A percentile compares a stretch with the other conserved stretches of the same genome.
Evolutionary conservation across 768 basidiomycete genomes (phyloP).

Genomic region (Pisolithus albus): DNA sequence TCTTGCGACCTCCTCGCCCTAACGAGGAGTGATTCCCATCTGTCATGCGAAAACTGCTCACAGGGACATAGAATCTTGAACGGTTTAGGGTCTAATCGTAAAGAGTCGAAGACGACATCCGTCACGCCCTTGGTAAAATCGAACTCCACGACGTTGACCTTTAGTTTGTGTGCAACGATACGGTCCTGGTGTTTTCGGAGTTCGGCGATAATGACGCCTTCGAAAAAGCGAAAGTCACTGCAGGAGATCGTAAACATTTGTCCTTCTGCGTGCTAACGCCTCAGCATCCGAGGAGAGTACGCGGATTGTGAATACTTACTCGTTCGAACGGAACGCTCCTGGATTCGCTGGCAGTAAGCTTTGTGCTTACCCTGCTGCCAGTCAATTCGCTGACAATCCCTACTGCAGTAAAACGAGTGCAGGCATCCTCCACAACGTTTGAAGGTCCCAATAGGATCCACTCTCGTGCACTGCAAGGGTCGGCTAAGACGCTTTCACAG

Average conservation of each 20-base stretch:
- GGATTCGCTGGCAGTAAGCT: slow-evolving; percentile 18
- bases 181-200: slow-evolving; percentile 13
- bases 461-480: slow-evolving; percentile 17
- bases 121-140: slow-evolving; percentile 13
- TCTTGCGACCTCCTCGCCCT: slow-evolving; percentile 7
- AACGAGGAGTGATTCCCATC: slow-evolving; percentile 20
- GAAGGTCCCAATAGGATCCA: slow-evolving; percentile 10
- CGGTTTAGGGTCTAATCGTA: slow-evolving; percentile 15
- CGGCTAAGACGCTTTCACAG: not conserved
- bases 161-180: slow-evolving; percentile 9
- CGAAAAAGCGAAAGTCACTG: slow-evolving; percentile 24
- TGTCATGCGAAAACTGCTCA: slow-evolving; percentile 16
- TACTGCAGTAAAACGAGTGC: slow-evolving; percentile 25
- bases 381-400: slow-evolving; percentile 20
- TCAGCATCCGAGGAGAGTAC: not conserved
- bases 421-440: slow-evolving; percentile 23
- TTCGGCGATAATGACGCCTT: slow-evolving; percentile 20
- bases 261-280: not conserved
- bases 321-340: slow-evolving; percentile 12
- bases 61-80: slow-evolving; percentile 21
- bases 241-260: slow-evolving; percentile 18
- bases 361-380: slow-evolving; percentile 24
- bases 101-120: slow-evolving; percentile 15
- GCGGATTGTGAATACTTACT: slow-evolving; percentile 6
- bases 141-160: slow-evolving; percentile 20